Percentiles rank a stretch among this genome's conserved stretches.
These are phyloP conservation scores for Teratosphaeria zuluensis DNA, from an alignment of 2,329 filamentous ascomycete genomes.

Conservation along the genomic window DNA sequence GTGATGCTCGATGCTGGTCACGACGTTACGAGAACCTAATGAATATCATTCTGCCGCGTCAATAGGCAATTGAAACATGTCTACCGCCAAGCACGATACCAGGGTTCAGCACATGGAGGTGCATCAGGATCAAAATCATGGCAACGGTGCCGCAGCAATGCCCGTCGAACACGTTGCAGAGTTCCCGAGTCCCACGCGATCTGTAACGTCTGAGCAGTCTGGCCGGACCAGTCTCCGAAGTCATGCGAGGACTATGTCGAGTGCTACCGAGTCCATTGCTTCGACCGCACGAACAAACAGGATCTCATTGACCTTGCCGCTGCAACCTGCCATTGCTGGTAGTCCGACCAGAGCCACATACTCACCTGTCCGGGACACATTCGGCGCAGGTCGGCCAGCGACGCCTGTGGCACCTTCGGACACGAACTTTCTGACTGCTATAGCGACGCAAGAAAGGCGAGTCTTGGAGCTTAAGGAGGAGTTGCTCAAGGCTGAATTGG, in stretches of 20 bases:
- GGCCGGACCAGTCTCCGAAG: conserved; percentile 15
- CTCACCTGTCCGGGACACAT: conserved; percentile 23
- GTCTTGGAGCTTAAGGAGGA: conserved; percentile 90
- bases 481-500: conserved; percentile 68
- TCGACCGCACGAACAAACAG: conserved; percentile 28
- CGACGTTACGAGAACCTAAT: neutral
- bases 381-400: conserved; percentile 23
- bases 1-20: neutral
- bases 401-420: conserved; percentile 23
- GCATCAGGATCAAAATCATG: conserved; percentile 2
- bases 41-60: neutral
- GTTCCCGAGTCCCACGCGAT: conserved; percentile 7
- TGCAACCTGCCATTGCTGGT: conserved; percentile 25
- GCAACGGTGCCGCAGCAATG: conserved; percentile 5
- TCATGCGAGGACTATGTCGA: conserved; percentile 20
- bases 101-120: conserved; percentile 7
- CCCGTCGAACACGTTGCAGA: conserved; percentile 7
- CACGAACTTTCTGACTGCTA: conserved; percentile 65
- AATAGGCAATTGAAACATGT: neutral
- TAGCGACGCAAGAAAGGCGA: conserved; percentile 82
- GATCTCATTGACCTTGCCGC: conserved; percentile 40
- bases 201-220: conserved; percentile 1
- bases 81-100: neutral
- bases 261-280: conserved; percentile 11
- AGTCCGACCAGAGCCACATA: conserved; percentile 24